Evolutionary conservation across 192 early-diverging fungal genomes (phyloP).

Genomic region (Helicostylum pulchrum): DNA sequence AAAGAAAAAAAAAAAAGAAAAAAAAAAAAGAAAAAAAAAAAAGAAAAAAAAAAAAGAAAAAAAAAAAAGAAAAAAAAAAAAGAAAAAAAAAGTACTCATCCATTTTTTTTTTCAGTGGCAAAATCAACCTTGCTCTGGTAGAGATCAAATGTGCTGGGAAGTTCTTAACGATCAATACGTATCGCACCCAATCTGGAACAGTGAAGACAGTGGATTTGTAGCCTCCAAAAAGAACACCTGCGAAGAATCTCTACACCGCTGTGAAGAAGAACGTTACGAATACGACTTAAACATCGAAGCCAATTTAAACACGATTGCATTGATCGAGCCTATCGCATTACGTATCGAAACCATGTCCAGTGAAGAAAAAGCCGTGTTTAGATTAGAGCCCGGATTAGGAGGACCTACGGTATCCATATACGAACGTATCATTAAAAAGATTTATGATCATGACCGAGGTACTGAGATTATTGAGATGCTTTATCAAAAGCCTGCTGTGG

Average conservation of each 20-base stretch:
- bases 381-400: slow-evolving; percentile 71
- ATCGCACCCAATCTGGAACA: slow-evolving; percentile 86
- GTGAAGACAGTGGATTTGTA: slow-evolving; percentile 85
- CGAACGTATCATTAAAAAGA: slow-evolving; percentile 84
- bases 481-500: slow-evolving; percentile 82
- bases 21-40: slow-evolving; percentile 1
- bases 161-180: slow-evolving; percentile 96
- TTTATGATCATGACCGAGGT: slow-evolving; percentile 86
- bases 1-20: slow-evolving; percentile 2
- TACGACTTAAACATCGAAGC: slow-evolving; percentile 97
- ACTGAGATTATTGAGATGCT: slow-evolving; percentile 87
- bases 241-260: slow-evolving; percentile 89
- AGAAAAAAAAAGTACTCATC: too few relatives aligned
- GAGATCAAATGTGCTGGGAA: slow-evolving; percentile 85
- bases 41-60: slow-evolving; percentile 6
- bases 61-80: slow-evolving; percentile 9
- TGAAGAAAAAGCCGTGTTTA: slow-evolving; percentile 74
- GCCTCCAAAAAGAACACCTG: slow-evolving; percentile 86
- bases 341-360: slow-evolving; percentile 73
- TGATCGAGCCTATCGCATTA: slow-evolving; percentile 84
- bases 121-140: slow-evolving; percentile 73
- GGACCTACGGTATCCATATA: slow-evolving; percentile 85
- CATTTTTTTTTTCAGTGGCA: slow-evolving; percentile 34
- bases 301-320: slow-evolving; percentile 81
- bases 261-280: slow-evolving; percentile 92